Percentiles rank a stretch among this genome's conserved stretches.
These are phyloP conservation scores for Waltergamsia citrina DNA, from an alignment of 2,329 filamentous ascomycete genomes.

Conservation along the genomic window DNA sequence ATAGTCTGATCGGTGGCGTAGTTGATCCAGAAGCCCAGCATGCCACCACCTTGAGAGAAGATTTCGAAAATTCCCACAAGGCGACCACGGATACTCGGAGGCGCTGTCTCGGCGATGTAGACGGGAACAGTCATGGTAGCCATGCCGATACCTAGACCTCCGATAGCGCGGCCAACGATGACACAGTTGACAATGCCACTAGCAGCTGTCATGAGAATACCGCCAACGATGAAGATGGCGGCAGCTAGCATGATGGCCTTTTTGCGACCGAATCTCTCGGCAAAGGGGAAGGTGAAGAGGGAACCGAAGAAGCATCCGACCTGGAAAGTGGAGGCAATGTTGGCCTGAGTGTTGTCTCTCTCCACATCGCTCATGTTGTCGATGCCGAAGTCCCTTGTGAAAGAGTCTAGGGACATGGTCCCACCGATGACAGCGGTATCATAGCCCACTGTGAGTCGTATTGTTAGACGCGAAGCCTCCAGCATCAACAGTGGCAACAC, in stretches of 20 bases:
- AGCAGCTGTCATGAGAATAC: constrained; percentile 21
- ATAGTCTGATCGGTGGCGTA: constrained; percentile 19
- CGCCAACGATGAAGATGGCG: constrained; percentile 27
- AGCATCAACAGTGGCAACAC: constrained; percentile 1
- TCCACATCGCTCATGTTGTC: constrained; percentile 11
- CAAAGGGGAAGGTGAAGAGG: constrained; percentile 31
- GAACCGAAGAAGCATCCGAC: constrained; percentile 30
- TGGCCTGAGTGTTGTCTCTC: constrained; percentile 23
- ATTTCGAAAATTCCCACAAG: constrained; percentile 42
- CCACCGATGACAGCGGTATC: constrained; percentile 28
- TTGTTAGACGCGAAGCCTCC: background rate
- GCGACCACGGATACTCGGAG: constrained; percentile 39
- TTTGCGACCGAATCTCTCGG: constrained; percentile 35
- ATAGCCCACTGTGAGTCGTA: constrained; percentile 18
- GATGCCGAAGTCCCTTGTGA: constrained; percentile 23
- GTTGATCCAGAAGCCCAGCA: constrained; percentile 30
- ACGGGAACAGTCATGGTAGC: constrained; percentile 36
- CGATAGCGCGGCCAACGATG: constrained; percentile 38
- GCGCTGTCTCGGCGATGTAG: constrained; percentile 31
- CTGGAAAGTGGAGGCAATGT: constrained; percentile 27
- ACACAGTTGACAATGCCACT: constrained; percentile 25
- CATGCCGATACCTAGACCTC: constrained; percentile 40
- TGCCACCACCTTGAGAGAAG: constrained; percentile 18
- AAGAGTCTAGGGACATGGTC: constrained; percentile 26
- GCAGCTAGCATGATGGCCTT: constrained; percentile 33